Evolutionary conservation across 2,329 filamentous ascomycete genomes (phyloP).

Genomic region (Trichophyton verrucosum): DNA sequence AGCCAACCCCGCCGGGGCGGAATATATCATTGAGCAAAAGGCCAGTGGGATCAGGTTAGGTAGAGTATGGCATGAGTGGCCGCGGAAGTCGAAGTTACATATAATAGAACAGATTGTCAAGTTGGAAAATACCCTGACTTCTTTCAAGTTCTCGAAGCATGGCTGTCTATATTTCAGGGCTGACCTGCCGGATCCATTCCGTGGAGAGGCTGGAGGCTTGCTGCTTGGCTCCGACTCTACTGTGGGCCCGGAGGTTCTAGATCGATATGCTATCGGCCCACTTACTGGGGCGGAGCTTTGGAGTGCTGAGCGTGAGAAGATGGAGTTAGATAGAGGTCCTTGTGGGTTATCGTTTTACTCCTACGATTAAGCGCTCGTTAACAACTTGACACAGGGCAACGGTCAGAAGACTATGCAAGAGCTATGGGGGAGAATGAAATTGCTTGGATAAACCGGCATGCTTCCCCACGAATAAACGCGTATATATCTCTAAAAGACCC

Average conservation of each 20-base stretch:
- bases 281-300: conserved; percentile 17
- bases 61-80: conserved; percentile 6
- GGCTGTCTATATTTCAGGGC: conserved; percentile 10
- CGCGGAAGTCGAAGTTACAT: conserved; percentile 14
- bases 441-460: conserved; percentile 17
- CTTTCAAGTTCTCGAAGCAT: conserved; percentile 4
- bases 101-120: conserved; percentile 8
- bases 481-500: conserved; percentile 14
- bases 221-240: not conserved
- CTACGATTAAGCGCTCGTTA: not conserved
- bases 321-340: conserved; percentile 21
- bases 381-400: not conserved
- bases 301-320: conserved; percentile 13
- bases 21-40: conserved; percentile 20
- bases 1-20: conserved; percentile 12
- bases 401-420: conserved; percentile 15
- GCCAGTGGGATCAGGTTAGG: conserved; percentile 11
- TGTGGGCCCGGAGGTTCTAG: not conserved
- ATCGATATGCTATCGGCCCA: conserved; percentile 14
- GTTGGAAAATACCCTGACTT: conserved; percentile 6
- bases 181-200: not conserved
- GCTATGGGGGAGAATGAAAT: conserved; percentile 20
- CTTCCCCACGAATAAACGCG: conserved; percentile 19
- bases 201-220: not conserved
- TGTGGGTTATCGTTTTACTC: conserved; percentile 15